Conservation (phyloP, 1,284 basidiomycete genomes). For the Inonotus obliquus region DNA sequence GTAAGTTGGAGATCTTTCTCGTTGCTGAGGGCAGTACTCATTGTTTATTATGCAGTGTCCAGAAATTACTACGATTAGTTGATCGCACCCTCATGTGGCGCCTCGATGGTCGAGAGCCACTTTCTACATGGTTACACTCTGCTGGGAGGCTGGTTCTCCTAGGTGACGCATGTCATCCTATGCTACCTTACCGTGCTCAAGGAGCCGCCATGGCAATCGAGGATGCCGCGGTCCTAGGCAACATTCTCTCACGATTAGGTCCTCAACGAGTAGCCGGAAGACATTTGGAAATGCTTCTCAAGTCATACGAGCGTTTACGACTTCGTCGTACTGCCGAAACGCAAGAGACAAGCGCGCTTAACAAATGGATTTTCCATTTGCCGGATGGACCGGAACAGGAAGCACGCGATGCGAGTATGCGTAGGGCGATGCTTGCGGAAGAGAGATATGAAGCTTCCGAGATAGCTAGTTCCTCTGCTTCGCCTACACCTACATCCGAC, state of each 20-base stretch:
- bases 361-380: conserved; percentile 23
- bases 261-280: not conserved
- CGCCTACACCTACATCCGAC: not conserved
- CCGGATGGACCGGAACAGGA: conserved; percentile 22
- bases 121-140: conserved; percentile 47
- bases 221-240: conserved; percentile 59
- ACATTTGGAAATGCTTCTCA: conserved; percentile 18
- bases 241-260: conserved; percentile 44
- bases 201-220: conserved; percentile 67
- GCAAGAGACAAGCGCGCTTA: conserved; percentile 20
- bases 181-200: conserved; percentile 69
- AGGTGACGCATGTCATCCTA: conserved; percentile 59
- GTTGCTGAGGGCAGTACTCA: too few relatives aligned
- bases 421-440: conserved; percentile 18
- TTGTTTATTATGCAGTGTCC: conserved; percentile 30
- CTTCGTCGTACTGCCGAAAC: conserved; percentile 17
- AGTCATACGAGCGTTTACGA: conserved; percentile 19
- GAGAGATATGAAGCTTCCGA: not conserved
- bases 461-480: not conserved
- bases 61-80: conserved; percentile 43
- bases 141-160: conserved; percentile 43
- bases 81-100: conserved; percentile 44
- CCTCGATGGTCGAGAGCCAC: conserved; percentile 43
- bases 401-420: conserved; percentile 22
- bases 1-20: too few relatives aligned